Conservation (phyloP, 495 filamentous ascomycete genomes). For the Aspergillus bertholletiae region DNA sequence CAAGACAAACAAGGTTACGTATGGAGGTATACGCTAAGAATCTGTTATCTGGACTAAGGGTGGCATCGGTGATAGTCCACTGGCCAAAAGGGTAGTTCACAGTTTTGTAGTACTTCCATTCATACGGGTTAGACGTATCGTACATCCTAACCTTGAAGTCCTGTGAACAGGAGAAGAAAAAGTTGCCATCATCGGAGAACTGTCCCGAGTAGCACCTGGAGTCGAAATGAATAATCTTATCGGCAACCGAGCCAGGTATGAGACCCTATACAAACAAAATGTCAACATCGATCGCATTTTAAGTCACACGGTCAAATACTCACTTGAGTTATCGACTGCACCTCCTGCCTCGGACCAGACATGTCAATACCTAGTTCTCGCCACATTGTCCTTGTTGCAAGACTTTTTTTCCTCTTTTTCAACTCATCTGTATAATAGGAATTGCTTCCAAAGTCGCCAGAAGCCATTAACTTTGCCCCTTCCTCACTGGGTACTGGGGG, state of each 20-base stretch:
- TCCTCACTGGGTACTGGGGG: conserved; percentile 76
- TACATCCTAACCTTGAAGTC: conserved; percentile 96
- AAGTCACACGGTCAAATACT: conserved; percentile 7
- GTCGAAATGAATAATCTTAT: conserved; percentile 85
- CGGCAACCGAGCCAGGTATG: conserved; percentile 70
- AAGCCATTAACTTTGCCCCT: conserved; percentile 72
- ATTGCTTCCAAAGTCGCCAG: conserved; percentile 70
- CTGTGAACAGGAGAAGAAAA: conserved; percentile 93
- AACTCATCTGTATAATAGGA: conserved; percentile 46
- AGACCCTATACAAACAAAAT: conserved; percentile 36
- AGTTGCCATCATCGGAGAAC: conserved; percentile 95
- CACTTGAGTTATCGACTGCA: conserved; percentile 66
- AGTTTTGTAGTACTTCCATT: conserved; percentile 95
- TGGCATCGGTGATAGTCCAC: conserved; percentile 96
- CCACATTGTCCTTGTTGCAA: conserved; percentile 68
- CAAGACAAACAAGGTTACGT: conserved; percentile 73
- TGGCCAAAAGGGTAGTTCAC: conserved; percentile 79
- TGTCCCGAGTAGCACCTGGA: conserved; percentile 89
- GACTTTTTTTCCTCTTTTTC: conserved; percentile 53
- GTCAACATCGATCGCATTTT: conserved; percentile 7
- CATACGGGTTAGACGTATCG: conserved; percentile 92
- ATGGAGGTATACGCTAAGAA: conserved; percentile 90
- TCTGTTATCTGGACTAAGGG: conserved; percentile 85
- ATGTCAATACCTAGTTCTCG: conserved; percentile 70
- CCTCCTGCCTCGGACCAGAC: conserved; percentile 48